A percentile compares a stretch with the other conserved stretches of the same genome.
These are phyloP conservation scores for Neurospora pannonica DNA, from an alignment of 495 filamentous ascomycete species.

Conservation along the genomic window DNA sequence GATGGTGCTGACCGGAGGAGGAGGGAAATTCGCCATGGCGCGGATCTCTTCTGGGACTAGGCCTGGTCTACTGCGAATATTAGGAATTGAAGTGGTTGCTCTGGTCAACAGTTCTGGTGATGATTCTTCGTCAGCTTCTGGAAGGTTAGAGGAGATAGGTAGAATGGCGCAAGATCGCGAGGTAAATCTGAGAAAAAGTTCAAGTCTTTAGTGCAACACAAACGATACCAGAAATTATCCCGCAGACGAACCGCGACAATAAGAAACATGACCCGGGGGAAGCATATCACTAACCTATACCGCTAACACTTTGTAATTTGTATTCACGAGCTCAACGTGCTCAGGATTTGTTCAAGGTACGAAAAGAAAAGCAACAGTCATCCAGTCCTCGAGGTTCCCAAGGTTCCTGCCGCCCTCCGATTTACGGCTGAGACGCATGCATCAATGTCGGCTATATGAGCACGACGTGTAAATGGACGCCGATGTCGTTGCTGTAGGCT, in stretches of 20 bases:
- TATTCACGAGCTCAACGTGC: background rate
- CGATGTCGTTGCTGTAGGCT: background rate
- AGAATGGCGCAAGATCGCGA: background rate
- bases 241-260: background rate
- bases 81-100: background rate
- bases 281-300: background rate
- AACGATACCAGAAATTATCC: background rate
- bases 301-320: background rate
- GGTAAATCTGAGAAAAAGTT: background rate
- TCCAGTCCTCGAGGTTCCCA: background rate
- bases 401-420: background rate
- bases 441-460: background rate
- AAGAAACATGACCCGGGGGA: too few species aligned
- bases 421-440: background rate
- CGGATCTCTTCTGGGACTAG: background rate
- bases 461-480: background rate
- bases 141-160: background rate
- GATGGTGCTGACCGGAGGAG: constrained; percentile 71
- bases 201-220: background rate
- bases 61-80: background rate
- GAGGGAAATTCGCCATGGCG: constrained; percentile 56
- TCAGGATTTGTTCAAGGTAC: background rate
- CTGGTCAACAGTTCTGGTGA: background rate
- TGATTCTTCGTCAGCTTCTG: background rate
- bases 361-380: background rate